Percentiles rank a stretch among this genome's conserved stretches.
These are phyloP conservation scores for Meredithiella fracta DNA, from an alignment of 2,329 filamentous ascomycete species.

Conservation along the genomic window DNA sequence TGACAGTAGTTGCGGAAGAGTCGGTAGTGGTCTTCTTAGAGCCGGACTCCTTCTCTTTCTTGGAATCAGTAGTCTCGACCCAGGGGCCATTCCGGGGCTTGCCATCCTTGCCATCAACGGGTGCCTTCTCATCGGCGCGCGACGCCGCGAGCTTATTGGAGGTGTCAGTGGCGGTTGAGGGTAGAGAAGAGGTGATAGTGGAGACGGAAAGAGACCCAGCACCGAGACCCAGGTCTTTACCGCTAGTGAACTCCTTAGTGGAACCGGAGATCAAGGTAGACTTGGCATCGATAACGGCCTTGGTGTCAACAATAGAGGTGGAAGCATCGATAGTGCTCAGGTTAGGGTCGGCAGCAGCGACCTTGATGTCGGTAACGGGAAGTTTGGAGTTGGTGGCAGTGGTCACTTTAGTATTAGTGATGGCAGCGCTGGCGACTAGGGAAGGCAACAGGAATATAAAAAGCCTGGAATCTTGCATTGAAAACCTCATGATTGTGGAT, in stretches of 20 bases:
- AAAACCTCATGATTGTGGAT: constrained; percentile 12
- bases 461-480: constrained; percentile 11
- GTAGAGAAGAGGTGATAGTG: constrained; percentile 1
- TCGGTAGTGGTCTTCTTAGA: constrained; percentile 25
- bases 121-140: constrained; percentile 50
- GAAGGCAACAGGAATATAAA: constrained; percentile 13
- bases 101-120: constrained; percentile 83
- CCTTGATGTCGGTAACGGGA: too few species aligned
- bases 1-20: constrained; percentile 34
- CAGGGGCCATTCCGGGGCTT: constrained; percentile 81
- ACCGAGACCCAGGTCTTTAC: background rate
- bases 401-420: constrained; percentile 8
- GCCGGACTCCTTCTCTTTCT: constrained; percentile 15
- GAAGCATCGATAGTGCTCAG: too few species aligned
- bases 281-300: constrained; percentile 22
- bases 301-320: constrained; percentile 4
- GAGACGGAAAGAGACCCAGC: background rate
- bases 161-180: background rate
- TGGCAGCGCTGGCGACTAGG: constrained; percentile 11
- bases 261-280: constrained; percentile 21
- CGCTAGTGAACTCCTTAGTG: constrained; percentile 25
- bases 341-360: too few species aligned
- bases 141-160: constrained; percentile 8
- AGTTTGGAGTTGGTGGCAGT: too few species aligned
- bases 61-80: constrained; percentile 38